Evolutionary conservation across 164 flowering plant genomes (phyloP).

Genomic region (Nymphaea colorata): DNA sequence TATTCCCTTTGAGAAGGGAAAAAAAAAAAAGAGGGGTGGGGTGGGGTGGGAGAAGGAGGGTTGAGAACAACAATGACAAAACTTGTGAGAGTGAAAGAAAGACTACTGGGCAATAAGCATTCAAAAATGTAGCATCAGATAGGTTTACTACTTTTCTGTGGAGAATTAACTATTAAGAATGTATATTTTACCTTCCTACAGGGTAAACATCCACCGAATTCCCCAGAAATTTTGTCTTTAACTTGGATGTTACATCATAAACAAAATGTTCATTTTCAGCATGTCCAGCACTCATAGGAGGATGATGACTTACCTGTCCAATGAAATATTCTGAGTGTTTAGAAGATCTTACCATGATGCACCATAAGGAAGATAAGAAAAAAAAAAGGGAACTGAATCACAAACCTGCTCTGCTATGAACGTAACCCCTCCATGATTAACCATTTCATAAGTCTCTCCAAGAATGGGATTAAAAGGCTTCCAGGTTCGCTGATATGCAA

Average conservation of each 20-base stretch:
- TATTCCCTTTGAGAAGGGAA: no score
- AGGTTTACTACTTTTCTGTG: no score
- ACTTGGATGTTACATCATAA: conserved; percentile 75
- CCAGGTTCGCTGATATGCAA: conserved; percentile 74
- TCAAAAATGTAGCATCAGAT: no score
- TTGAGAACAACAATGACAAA: no score
- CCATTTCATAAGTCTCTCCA: conserved; percentile 85
- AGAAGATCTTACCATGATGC: not conserved
- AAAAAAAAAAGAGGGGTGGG: no score
- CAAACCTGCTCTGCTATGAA: conserved; percentile 75
- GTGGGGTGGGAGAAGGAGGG: no score
- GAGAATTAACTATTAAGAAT: not conserved
- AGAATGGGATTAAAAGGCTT: conserved; percentile 90
- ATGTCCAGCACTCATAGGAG: conserved; percentile 87
- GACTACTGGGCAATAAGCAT: no score
- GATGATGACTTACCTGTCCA: conserved; percentile 76
- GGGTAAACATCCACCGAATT: conserved; percentile 78
- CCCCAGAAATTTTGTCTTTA: conserved; percentile 74
- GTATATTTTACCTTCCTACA: conserved; percentile 49
- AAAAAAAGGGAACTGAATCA: conserved; percentile 1
- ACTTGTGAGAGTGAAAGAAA: no score
- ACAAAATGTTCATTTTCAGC: conserved; percentile 85
- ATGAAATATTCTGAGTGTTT: not conserved
- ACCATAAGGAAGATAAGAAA: not conserved
- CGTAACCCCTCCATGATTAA: conserved; percentile 56